Conservation (phyloP, 768 basidiomycete genomes). For the Boletus vinaceobasis region DNA sequence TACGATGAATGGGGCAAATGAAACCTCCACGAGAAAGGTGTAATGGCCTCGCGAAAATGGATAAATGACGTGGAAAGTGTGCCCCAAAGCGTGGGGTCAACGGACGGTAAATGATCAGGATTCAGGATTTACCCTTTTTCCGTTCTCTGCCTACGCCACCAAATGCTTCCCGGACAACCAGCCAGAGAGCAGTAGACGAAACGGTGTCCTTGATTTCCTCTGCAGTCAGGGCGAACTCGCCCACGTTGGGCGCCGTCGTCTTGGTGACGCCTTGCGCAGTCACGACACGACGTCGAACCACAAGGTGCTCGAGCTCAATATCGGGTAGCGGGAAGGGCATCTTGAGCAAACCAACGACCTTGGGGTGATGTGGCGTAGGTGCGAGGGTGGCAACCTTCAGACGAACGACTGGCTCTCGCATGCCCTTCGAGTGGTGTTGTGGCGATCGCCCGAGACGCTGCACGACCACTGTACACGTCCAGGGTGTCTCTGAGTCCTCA, state of each 20-base stretch:
- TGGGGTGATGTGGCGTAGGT: slow-evolving; percentile 94
- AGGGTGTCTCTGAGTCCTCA: slow-evolving; percentile 95
- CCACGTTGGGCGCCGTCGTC: slow-evolving; percentile 18
- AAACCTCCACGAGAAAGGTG: slow-evolving; percentile 3
- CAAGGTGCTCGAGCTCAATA: slow-evolving; percentile 64
- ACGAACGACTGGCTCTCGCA: slow-evolving; percentile 21
- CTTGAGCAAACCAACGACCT: slow-evolving; percentile 88
- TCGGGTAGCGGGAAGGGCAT: slow-evolving; percentile 88
- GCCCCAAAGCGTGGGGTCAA: background rate
- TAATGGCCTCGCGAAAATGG: slow-evolving; percentile 11
- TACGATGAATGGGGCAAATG: slow-evolving; percentile 11
- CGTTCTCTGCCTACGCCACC: slow-evolving; percentile 81
- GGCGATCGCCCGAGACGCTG: slow-evolving; percentile 37
- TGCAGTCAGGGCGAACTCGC: slow-evolving; percentile 61
- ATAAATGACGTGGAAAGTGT: slow-evolving; percentile 13
- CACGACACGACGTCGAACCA: slow-evolving; percentile 48
- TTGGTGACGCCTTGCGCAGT: slow-evolving; percentile 25
- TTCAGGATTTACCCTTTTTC: slow-evolving; percentile 72
- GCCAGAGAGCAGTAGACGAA: slow-evolving; percentile 84
- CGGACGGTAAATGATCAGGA: slow-evolving; percentile 36
- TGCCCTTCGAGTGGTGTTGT: slow-evolving; percentile 2
- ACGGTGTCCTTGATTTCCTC: slow-evolving; percentile 95
- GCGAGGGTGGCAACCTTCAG: slow-evolving; percentile 81
- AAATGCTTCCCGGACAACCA: slow-evolving; percentile 90
- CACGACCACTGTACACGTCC: slow-evolving; percentile 82